Conservation (phyloP, 2,329 filamentous ascomycete species). For the Alternaria alternata region DNA sequence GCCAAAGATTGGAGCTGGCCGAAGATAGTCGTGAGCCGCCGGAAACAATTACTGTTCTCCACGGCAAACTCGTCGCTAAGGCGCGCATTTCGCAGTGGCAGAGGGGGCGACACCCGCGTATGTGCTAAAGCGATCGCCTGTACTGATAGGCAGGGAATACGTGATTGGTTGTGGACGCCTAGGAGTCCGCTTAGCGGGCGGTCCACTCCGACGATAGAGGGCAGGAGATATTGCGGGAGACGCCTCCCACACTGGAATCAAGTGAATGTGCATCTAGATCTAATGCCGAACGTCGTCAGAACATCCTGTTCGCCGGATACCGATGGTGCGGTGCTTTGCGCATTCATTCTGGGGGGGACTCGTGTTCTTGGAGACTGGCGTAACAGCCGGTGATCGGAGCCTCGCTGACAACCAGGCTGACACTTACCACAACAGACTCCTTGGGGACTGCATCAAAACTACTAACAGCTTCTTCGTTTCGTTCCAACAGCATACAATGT, state of each 20-base stretch:
- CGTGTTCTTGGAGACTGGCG: background rate
- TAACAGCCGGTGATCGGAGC: constrained; percentile 2
- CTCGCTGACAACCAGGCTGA: background rate
- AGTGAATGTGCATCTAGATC: constrained; percentile 13
- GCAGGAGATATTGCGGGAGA: constrained; percentile 6
- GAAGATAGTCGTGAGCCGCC: constrained; percentile 40
- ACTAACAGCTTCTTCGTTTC: background rate
- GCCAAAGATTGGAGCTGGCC: constrained; percentile 20
- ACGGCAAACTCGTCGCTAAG: constrained; percentile 28
- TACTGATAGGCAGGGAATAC: constrained; percentile 33
- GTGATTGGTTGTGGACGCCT: constrained; percentile 34
- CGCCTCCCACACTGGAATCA: constrained; percentile 31
- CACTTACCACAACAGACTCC: background rate
- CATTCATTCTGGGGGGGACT: background rate
- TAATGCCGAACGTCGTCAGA: constrained; percentile 15
- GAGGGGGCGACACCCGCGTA: constrained; percentile 27
- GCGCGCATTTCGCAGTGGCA: constrained; percentile 24
- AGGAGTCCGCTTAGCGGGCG: constrained; percentile 36
- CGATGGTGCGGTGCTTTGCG: constrained; percentile 29
- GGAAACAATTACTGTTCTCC: constrained; percentile 33
- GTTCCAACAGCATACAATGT: background rate
- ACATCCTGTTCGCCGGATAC: constrained; percentile 36
- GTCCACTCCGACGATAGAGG: constrained; percentile 41
- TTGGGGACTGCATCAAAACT: background rate
- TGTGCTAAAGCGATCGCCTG: constrained; percentile 41